phyloP scores from a whole-genome alignment of 495 filamentous ascomycete species.

The Podospora anserina region DNA sequence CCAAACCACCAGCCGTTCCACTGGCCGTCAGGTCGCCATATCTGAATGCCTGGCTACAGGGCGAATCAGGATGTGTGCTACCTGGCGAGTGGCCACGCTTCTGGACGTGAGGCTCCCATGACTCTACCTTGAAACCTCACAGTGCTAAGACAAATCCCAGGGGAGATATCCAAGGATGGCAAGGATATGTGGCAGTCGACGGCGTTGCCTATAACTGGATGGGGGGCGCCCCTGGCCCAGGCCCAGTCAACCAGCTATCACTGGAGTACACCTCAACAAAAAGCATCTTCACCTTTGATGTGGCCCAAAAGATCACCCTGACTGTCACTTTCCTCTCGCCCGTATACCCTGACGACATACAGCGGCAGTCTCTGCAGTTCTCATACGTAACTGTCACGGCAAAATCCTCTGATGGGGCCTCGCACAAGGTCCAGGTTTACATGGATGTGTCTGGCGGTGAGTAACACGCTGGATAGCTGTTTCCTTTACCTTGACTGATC shows the following conservation, averaged over 20 bases:
- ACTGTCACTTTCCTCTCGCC: conserved; percentile 83
- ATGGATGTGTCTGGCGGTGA: conserved; percentile 81
- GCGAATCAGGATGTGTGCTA: conserved; percentile 24
- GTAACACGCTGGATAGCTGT: conserved; percentile 27
- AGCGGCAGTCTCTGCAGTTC: conserved; percentile 81
- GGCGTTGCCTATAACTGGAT: conserved; percentile 59
- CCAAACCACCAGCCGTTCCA: conserved; percentile 28
- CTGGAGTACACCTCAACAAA: conserved; percentile 82
- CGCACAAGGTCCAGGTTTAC: conserved; percentile 72
- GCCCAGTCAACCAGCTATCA: conserved; percentile 41
- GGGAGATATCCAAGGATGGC: conserved; percentile 71
- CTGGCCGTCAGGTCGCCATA: conserved; percentile 33
- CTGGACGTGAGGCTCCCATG: conserved; percentile 28
- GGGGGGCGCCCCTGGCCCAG: conserved; percentile 55
- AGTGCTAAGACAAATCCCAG: conserved; percentile 40
- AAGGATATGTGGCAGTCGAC: conserved; percentile 61
- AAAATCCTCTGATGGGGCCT: conserved; percentile 47
- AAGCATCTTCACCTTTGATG: conserved; percentile 79
- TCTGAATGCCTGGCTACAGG: conserved; percentile 33
- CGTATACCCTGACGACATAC: conserved; percentile 79
- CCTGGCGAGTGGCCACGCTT: conserved; percentile 30
- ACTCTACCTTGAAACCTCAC: not conserved
- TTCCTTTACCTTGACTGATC: conserved; percentile 29
- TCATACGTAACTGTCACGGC: conserved; percentile 78
- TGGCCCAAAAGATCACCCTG: conserved; percentile 63